Conservation (phyloP, 139 green algal genomes). For the Ostreobium quekettii region DNA sequence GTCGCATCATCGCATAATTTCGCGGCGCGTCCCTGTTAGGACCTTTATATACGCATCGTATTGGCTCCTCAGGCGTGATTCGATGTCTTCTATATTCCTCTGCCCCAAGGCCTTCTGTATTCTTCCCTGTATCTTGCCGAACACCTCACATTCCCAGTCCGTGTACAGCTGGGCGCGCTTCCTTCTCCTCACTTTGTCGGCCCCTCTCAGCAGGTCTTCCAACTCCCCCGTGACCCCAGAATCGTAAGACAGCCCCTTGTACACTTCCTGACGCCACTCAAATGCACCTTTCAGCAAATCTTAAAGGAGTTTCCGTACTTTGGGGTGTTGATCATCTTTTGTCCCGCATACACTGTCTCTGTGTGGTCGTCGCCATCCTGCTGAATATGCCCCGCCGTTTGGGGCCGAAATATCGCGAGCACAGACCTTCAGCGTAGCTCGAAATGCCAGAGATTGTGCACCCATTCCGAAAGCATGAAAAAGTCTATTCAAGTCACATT, state of each 20-base stretch:
- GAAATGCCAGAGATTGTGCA: no score
- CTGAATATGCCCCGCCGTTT: no score
- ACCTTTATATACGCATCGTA: slow-evolving; percentile 3
- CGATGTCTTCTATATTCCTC: background rate
- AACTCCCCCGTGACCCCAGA: background rate
- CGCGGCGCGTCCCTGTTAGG: no score
- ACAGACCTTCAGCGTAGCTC: no score
- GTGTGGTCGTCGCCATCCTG: no score
- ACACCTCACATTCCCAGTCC: background rate
- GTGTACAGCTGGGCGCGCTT: background rate
- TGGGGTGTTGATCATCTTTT: no score
- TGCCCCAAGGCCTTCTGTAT: background rate
- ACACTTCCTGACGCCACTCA: background rate
- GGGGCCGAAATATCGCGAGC: no score
- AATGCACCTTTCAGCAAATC: background rate
- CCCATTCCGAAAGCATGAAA: no score
- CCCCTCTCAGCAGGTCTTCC: background rate
- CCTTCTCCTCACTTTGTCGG: background rate
- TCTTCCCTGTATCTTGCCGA: background rate
- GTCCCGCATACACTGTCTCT: no score
- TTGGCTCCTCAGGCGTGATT: background rate
- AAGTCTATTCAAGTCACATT: no score
- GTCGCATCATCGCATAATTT: no score
- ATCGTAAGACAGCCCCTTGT: background rate
- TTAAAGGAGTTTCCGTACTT: background rate